Conservation (phyloP, 768 basidiomycete genomes). For the Crepidotus variabilis region DNA sequence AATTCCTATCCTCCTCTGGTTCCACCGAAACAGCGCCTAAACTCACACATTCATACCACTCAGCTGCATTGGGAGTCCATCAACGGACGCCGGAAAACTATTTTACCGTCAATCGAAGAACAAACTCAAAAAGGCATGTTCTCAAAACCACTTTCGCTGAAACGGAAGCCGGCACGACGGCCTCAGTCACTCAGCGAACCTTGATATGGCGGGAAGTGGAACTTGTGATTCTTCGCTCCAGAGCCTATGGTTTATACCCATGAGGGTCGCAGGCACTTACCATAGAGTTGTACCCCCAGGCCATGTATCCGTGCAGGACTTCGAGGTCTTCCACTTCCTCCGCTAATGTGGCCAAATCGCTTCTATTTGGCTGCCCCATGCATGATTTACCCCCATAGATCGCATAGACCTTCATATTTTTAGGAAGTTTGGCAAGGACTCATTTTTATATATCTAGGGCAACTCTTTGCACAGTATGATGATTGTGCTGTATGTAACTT, state of each 20-base stretch:
- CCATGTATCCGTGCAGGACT: too few relatives aligned
- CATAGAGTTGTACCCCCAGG: too few relatives aligned
- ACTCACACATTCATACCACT: conserved; percentile 11
- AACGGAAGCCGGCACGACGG: background rate
- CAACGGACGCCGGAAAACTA: conserved; percentile 52
- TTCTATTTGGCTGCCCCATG: too few relatives aligned
- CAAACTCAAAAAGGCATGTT: conserved; percentile 41
- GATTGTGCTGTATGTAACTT: too few relatives aligned
- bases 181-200: background rate
- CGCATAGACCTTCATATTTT: too few relatives aligned
- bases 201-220: background rate
- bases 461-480: too few relatives aligned
- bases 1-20: conserved; percentile 40
- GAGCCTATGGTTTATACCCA: background rate
- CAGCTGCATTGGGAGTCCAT: conserved; percentile 37
- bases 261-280: background rate
- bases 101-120: conserved; percentile 43
- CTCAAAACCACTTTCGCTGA: conserved; percentile 21
- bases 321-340: too few relatives aligned
- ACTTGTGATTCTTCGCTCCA: too few relatives aligned
- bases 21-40: conserved; percentile 18
- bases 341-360: too few relatives aligned
- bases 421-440: too few relatives aligned
- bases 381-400: too few relatives aligned
- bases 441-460: too few relatives aligned